phyloP scores from a whole-genome alignment of 2,329 filamentous ascomycete species.

The Thielaviopsis musarum region DNA sequence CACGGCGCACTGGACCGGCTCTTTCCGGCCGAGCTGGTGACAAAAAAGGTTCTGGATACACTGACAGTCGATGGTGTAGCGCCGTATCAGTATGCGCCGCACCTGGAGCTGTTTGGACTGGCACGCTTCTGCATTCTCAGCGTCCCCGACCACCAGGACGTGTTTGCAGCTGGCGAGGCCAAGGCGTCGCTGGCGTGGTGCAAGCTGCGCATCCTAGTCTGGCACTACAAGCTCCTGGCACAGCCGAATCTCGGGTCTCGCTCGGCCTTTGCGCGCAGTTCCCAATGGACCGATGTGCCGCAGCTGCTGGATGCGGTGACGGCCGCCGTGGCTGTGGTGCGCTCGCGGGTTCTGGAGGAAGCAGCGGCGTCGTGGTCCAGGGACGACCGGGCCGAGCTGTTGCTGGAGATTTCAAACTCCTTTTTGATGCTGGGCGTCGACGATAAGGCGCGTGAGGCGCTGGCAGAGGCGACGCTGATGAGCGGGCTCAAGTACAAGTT shows the following conservation, averaged over 20 bases:
- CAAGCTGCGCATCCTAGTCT: conserved; percentile 55
- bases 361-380: conserved; percentile 21
- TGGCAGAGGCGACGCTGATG: conserved; percentile 48
- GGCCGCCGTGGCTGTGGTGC: conserved; percentile 25
- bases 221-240: conserved; percentile 43
- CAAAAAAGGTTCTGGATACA: conserved; percentile 42
- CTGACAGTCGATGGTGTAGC: conserved; percentile 73
- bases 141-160: conserved; percentile 13
- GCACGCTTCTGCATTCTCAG: conserved; percentile 36
- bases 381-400: conserved; percentile 47
- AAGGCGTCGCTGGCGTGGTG: conserved; percentile 33
- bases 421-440: conserved; percentile 75
- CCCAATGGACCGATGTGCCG: conserved; percentile 42
- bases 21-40: too few species aligned
- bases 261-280: conserved; percentile 37
- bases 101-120: conserved; percentile 68
- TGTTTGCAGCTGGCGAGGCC: conserved; percentile 19
- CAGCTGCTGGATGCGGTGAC: conserved; percentile 35
- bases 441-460: conserved; percentile 51
- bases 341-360: conserved; percentile 22
- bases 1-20: conserved; percentile 13
- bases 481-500: conserved; percentile 67
- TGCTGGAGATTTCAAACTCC: conserved; percentile 69
- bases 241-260: conserved; percentile 37
- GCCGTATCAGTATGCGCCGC: conserved; percentile 68